Percentiles rank a stretch among this genome's conserved stretches.
phyloP scores from a whole-genome alignment of 2,329 filamentous ascomycete genomes.

The Botrytis pseudocinerea region DNA sequence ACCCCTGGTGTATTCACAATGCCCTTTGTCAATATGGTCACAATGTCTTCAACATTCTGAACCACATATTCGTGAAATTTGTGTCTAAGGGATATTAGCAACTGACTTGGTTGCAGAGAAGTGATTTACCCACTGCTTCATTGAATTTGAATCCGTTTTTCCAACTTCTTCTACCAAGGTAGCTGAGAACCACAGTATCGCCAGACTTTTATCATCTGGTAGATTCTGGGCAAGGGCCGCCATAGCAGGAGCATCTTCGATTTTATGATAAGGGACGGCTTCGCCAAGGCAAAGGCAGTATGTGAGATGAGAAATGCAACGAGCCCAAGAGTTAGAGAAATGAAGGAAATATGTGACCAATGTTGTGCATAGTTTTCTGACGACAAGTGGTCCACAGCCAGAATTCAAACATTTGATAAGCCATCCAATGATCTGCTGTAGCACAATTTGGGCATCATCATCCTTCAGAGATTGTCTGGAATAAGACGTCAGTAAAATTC shows the following conservation, averaged over 20 bases:
- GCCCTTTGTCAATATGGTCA: constrained; percentile 48
- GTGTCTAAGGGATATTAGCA: constrained; percentile 36
- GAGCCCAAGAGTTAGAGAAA: constrained; percentile 66
- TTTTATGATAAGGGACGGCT: constrained; percentile 49
- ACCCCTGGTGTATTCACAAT: constrained; percentile 43
- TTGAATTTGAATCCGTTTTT: constrained; percentile 64
- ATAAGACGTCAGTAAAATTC: constrained; percentile 26
- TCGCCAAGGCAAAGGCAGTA: constrained; percentile 55
- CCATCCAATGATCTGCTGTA: constrained; percentile 63
- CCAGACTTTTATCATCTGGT: constrained; percentile 52
- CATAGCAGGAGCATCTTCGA: constrained; percentile 48
- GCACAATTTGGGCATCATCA: constrained; percentile 58
- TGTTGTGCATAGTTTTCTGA: constrained; percentile 75
- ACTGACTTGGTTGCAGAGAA: constrained; percentile 16
- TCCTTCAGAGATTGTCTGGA: constrained; percentile 53
- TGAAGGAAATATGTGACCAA: constrained; percentile 74
- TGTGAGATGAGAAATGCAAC: constrained; percentile 63
- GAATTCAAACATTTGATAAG: constrained; percentile 56
- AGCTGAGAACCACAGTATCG: constrained; percentile 64
- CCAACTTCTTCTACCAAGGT: constrained; percentile 65
- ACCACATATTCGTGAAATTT: constrained; percentile 54
- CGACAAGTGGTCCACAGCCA: constrained; percentile 59
- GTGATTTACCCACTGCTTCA: constrained; percentile 51
- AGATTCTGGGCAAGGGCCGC: constrained; percentile 50
- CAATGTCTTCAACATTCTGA: constrained; percentile 52